Evolutionary conservation across 2,329 filamentous ascomycete species (phyloP), one percentile per base, ranked within the genome.

Genomic region (Pyrenophora teres): DNA sequence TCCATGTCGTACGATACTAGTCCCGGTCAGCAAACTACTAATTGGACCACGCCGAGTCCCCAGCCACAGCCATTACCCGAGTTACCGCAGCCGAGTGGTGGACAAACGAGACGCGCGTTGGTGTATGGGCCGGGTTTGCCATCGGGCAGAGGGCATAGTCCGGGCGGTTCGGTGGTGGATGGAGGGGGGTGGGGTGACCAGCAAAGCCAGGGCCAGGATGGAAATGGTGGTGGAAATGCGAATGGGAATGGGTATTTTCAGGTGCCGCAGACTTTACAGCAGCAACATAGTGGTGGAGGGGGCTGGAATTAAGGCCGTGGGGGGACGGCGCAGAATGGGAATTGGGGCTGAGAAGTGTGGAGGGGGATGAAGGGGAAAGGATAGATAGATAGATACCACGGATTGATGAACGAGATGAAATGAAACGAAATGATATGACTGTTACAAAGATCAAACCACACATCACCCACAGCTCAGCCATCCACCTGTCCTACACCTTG

Each of bases 1-100:
- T 67, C 64, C n/a, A 54, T 65, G 43, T 38, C 60, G 0, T 63
- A 62, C 27, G 60, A 64, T 27, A 40, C 54, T 6, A 41, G 52
- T 9, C 59, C 55, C n/a, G 19, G 42, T 16, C 57, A 59, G 21
- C 57, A 62, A 25, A 54, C 57, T 8, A 30, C 27, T 19, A 19
- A 19, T 30, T 66, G 61, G 58, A 45, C 58, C 15, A 66, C 69
- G 2, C 65, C 69, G 3, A 58, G 61, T 3, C 66, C 68, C 3
- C 68, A 70, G 44, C 58, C 68, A 2, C 68, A 70, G 44, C 58
- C 65, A 0, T 40, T 71, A 25, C 64, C 67, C 0, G 68, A 69
- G 19, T 62, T 73, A 56, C 70, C 70, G 9, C 63, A 60, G 46
- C 70, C 69, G 1, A 69, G 59, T 1, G 70, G 63, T 3, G 70